Conservation (phyloP, 2,329 filamentous ascomycete species). For the Nigrospora oryzae region DNA sequence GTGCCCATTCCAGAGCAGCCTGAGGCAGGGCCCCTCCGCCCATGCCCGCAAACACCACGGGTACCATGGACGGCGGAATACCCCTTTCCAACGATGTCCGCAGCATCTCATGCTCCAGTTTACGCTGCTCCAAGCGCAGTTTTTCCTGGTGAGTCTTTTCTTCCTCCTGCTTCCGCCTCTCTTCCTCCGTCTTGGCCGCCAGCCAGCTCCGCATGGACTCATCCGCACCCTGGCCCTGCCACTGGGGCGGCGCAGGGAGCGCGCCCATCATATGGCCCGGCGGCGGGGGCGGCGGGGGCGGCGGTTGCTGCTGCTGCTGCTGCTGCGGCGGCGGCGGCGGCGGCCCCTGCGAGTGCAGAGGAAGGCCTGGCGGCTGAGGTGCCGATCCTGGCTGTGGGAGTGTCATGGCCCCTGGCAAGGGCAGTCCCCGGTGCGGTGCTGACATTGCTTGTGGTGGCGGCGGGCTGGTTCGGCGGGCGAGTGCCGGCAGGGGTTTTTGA, state of each 20-base stretch:
- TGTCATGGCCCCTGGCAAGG: conserved; percentile 58
- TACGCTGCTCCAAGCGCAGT: conserved; percentile 62
- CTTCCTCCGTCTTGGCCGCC: conserved; percentile 63
- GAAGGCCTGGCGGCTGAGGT: conserved; percentile 16
- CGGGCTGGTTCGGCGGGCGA: conserved; percentile 37
- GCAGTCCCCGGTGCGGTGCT: conserved; percentile 60
- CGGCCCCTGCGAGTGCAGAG: conserved; percentile 21
- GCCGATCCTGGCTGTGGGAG: conserved; percentile 34
- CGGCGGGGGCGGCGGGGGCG: conserved; percentile 21
- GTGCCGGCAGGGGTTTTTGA: conserved; percentile 28
- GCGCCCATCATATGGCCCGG: conserved; percentile 38
- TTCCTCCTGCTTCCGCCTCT: conserved; percentile 65
- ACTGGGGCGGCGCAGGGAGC: conserved; percentile 57
- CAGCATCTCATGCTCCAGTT: conserved; percentile 65
- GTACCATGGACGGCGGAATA: conserved; percentile 66
- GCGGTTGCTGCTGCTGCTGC: conserved; percentile 14
- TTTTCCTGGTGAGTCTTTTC: conserved; percentile 59
- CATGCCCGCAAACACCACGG: conserved; percentile 67
- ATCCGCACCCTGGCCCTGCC: conserved; percentile 60
- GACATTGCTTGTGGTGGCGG: conserved; percentile 53
- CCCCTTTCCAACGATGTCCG: conserved; percentile 59
- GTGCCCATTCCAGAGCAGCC: conserved; percentile 57
- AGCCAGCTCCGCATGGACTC: conserved; percentile 68
- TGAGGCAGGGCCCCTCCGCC: conserved; percentile 53
- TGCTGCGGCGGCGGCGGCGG: conserved; percentile 14